phyloP scores from a whole-genome alignment of 2,329 filamentous ascomycete genomes.

The Aspergillus fumigatus region DNA sequence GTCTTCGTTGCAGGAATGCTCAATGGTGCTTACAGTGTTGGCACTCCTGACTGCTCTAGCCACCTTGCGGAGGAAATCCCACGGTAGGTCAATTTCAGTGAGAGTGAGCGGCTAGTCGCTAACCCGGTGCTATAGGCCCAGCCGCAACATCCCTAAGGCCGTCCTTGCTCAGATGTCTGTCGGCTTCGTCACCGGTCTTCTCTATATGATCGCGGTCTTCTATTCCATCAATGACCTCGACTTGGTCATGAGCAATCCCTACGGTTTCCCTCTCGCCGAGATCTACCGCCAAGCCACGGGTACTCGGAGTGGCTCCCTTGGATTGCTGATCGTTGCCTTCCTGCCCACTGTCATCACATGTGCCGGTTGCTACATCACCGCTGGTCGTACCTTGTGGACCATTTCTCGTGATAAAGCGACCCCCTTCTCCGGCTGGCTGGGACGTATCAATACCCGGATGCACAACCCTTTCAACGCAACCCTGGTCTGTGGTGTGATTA shows the following conservation, averaged over 20 bases:
- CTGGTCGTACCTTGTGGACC: slow-evolving; percentile 59
- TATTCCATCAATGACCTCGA: slow-evolving; percentile 45
- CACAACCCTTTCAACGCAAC: slow-evolving; percentile 59
- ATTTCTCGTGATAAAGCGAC: slow-evolving; percentile 57
- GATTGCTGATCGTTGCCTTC: slow-evolving; percentile 55
- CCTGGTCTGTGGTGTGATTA: slow-evolving; percentile 49
- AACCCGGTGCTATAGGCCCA: slow-evolving; percentile 22
- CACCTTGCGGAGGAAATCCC: slow-evolving; percentile 64
- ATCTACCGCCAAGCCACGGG: slow-evolving; percentile 49
- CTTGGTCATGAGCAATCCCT: slow-evolving; percentile 20
- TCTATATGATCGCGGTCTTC: slow-evolving; percentile 48
- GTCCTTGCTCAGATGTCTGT: slow-evolving; percentile 46
- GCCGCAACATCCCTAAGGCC: slow-evolving; percentile 47
- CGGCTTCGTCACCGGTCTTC: slow-evolving; percentile 45
- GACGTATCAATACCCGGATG: slow-evolving; percentile 49
- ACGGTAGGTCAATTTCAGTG: slow-evolving; percentile 17
- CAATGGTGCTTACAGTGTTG: slow-evolving; percentile 66
- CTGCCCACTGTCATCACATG: slow-evolving; percentile 51
- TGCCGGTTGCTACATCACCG: slow-evolving; percentile 55
- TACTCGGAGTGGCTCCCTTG: slow-evolving; percentile 49
- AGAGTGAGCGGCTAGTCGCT: slow-evolving; percentile 1
- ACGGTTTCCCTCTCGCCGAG: slow-evolving; percentile 44
- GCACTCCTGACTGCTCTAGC: slow-evolving; percentile 60
- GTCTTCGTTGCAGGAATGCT: slow-evolving; percentile 62
- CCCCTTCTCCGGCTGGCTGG: slow-evolving; percentile 51